Percentiles rank a stretch among this genome's conserved stretches.
Evolutionary conservation across 1,139 yeast genomes (phyloP).

Genomic region (Hyphopichia burtonii): DNA sequence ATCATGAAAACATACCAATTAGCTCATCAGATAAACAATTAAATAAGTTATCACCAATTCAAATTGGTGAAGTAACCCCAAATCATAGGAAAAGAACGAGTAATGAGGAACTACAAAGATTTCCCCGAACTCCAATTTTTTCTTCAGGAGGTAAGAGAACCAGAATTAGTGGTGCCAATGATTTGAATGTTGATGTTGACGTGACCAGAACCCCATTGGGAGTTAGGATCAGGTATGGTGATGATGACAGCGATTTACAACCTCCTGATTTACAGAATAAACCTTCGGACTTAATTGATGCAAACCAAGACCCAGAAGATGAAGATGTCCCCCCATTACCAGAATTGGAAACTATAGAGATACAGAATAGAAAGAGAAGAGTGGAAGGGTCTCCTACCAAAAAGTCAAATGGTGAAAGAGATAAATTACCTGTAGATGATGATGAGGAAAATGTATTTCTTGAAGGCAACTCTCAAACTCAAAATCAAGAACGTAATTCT

Average conservation of each 20-base stretch:
- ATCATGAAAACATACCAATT: conserved; percentile 9
- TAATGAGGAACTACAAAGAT: conserved; percentile 32
- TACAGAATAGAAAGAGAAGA: conserved; percentile 9
- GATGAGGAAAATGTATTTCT: conserved; percentile 33
- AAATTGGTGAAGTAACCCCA: conserved; percentile 20
- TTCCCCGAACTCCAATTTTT: conserved; percentile 52
- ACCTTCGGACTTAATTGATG: conserved; percentile 4
- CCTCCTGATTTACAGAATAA: conserved; percentile 28
- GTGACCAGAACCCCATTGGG: conserved; percentile 28
- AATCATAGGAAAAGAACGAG: conserved; percentile 7
- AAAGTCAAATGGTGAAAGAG: conserved; percentile 7
- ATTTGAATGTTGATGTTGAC: conserved; percentile 11
- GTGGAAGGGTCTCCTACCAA: conserved; percentile 1
- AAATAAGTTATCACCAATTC: conserved; percentile 24
- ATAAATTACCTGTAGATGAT: conserved; percentile 9
- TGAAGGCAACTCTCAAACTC: conserved; percentile 11
- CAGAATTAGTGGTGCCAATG: conserved; percentile 16
- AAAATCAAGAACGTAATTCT: conserved; percentile 16
- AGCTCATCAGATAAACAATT: conserved; percentile 12
- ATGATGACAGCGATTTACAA: conserved; percentile 36
- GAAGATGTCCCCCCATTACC: conserved; percentile 22
- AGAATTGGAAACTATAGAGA: conserved; percentile 23
- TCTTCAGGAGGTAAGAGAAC: conserved; percentile 16
- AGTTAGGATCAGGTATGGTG: conserved; percentile 19
- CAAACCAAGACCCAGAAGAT: conserved; percentile 6